These are phyloP conservation scores for Fragaria ananassa DNA, from an alignment of 306 rosid species.

Conservation along the genomic window DNA sequence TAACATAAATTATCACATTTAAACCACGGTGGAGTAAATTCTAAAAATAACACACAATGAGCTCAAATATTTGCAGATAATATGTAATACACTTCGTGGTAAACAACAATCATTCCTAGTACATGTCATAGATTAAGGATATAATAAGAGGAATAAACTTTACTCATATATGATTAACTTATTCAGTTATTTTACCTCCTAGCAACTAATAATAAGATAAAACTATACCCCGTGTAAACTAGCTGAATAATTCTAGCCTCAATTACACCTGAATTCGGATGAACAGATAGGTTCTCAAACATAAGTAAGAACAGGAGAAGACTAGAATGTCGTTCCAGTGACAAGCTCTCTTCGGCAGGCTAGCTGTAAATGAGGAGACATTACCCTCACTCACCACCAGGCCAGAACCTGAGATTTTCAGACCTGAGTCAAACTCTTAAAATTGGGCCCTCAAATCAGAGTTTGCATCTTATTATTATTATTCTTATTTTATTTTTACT, in stretches of 20 bases:
- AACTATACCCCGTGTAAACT: neutral
- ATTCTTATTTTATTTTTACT: no score
- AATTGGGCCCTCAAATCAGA: no score
- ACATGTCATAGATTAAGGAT: neutral
- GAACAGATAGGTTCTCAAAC: neutral
- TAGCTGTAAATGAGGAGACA: neutral
- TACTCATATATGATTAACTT: neutral
- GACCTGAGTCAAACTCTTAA: no score
- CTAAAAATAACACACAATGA: neutral
- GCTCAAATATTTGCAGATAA: neutral
- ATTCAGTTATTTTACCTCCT: constrained; percentile 13
- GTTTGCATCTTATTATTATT: no score
- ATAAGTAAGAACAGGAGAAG: neutral
- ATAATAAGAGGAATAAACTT: neutral
- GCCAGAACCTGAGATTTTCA: no score
- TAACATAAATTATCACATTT: no score
- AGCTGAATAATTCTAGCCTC: neutral
- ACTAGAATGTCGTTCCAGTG: neutral
- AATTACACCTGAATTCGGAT: neutral
- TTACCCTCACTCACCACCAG: neutral
- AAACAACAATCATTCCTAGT: constrained; percentile 18
- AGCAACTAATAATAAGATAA: constrained; percentile 7
- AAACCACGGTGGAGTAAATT: no score
- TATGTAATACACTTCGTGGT: neutral
- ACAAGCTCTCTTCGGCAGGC: neutral